phyloP scores from a whole-genome alignment of 306 rosid species.

The Rosa chinensis region DNA sequence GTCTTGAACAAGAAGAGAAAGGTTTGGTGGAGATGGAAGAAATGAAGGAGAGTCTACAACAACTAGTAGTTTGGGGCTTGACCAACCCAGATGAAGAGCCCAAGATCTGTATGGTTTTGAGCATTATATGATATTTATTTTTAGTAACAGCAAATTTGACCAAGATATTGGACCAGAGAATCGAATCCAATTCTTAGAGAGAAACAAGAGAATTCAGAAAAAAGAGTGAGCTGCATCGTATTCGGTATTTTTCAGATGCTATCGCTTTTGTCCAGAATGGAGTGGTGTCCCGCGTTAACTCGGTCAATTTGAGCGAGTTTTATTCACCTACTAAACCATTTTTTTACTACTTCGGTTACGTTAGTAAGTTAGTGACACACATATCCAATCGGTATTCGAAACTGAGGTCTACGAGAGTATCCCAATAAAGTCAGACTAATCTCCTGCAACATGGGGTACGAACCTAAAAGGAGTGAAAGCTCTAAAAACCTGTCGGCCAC shows the following conservation, averaged over 20 bases:
- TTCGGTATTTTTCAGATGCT: not conserved
- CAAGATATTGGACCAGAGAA: not conserved
- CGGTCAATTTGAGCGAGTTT: not conserved
- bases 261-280: not conserved
- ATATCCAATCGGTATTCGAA: too few relatives aligned
- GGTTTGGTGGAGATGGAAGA: conserved; percentile 41
- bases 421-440: too few relatives aligned
- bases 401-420: too few relatives aligned
- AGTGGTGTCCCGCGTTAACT: conserved; percentile 12
- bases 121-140: conserved; percentile 40
- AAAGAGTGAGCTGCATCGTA: not conserved
- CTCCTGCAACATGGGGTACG: too few relatives aligned
- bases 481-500: too few relatives aligned
- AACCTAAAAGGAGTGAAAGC: too few relatives aligned
- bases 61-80: conserved; percentile 33
- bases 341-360: too few relatives aligned
- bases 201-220: not conserved
- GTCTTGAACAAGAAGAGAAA: conserved; percentile 20
- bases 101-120: conserved; percentile 55
- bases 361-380: too few relatives aligned
- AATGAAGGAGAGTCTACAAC: conserved; percentile 35
- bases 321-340: not conserved
- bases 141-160: not conserved
- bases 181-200: not conserved
- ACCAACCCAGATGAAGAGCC: conserved; percentile 52